phyloP scores from a whole-genome alignment of 108 stramenopile genomes.

The Conticribra weissflogii region DNA sequence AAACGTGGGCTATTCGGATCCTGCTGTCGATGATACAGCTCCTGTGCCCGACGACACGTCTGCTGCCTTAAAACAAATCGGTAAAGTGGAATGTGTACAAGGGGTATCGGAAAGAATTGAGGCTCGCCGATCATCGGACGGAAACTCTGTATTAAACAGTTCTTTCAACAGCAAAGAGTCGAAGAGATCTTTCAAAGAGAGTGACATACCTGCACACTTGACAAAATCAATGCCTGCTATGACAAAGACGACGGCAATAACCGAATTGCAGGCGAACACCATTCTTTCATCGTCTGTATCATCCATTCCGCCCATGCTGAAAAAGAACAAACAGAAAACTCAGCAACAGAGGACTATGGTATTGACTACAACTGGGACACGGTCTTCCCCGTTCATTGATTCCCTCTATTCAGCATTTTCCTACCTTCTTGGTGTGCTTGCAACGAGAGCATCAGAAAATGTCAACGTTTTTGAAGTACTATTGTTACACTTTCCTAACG shows the following conservation, averaged over 20 bases:
- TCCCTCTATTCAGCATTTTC: constrained; percentile 70
- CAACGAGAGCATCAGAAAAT: constrained; percentile 71
- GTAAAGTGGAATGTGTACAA: too few relatives aligned
- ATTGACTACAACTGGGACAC: constrained; percentile 41
- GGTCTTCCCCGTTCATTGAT: constrained; percentile 63
- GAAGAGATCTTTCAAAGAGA: too few relatives aligned
- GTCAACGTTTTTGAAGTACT: constrained; percentile 75
- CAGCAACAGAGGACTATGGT: constrained; percentile 52
- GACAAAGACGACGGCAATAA: too few relatives aligned
- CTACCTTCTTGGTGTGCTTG: constrained; percentile 71
- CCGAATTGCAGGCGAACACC: too few relatives aligned
- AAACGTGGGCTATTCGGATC: constrained; percentile 25
- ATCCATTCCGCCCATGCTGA: too few relatives aligned
- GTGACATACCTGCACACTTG: background rate
- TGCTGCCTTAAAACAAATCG: too few relatives aligned
- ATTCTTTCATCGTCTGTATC: too few relatives aligned
- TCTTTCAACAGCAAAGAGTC: too few relatives aligned
- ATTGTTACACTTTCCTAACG: constrained; percentile 71
- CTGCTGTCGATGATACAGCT: constrained; percentile 5
- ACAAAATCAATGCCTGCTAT: background rate
- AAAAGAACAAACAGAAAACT: constrained; percentile 16
- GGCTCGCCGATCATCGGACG: too few relatives aligned
- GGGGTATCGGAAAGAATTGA: too few relatives aligned
- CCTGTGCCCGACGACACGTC: background rate
- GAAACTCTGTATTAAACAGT: too few relatives aligned